These are phyloP conservation scores for Pittosporum tobira DNA, from an alignment of 129 eudicot species.

Conservation along the genomic window DNA sequence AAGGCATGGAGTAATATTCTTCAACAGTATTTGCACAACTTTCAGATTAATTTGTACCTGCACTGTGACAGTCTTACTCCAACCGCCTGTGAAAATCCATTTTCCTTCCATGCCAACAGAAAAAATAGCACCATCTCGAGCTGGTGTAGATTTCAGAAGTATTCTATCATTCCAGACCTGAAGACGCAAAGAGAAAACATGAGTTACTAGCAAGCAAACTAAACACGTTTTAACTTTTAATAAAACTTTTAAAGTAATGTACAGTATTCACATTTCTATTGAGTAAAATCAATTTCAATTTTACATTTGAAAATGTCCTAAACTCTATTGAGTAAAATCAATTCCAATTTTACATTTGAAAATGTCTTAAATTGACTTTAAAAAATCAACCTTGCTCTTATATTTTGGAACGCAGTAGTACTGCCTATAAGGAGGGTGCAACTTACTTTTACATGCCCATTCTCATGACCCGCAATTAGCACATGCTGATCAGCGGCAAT, in stretches of 20 bases:
- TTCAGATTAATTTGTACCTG: constrained; percentile 46
- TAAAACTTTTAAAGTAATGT: too few relatives aligned
- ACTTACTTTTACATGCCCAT: constrained; percentile 54
- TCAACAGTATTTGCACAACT: neutral
- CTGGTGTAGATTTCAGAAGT: constrained; percentile 31
- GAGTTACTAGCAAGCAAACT: neutral
- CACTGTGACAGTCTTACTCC: constrained; percentile 55
- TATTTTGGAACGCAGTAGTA: too few relatives aligned
- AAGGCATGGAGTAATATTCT: too few relatives aligned
- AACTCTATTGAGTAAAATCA: too few relatives aligned
- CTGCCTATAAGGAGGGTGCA: neutral
- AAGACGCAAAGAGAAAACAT: neutral
- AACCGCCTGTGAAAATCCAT: constrained; percentile 84
- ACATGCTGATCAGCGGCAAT: constrained; percentile 44
- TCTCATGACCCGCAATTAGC: constrained; percentile 62
- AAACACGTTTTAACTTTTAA: too few relatives aligned
- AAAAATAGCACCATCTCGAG: constrained; percentile 55
- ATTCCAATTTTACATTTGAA: too few relatives aligned
- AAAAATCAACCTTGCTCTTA: too few relatives aligned
- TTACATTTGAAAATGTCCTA: too few relatives aligned
- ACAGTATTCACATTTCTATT: too few relatives aligned
- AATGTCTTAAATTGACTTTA: too few relatives aligned
- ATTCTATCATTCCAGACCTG: constrained; percentile 64
- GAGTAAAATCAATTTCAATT: too few relatives aligned
- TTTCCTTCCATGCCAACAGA: constrained; percentile 51